These are phyloP conservation scores for Myxozyma melibiosi DNA, from an alignment of 805 yeast species.

Conservation along the genomic window DNA sequence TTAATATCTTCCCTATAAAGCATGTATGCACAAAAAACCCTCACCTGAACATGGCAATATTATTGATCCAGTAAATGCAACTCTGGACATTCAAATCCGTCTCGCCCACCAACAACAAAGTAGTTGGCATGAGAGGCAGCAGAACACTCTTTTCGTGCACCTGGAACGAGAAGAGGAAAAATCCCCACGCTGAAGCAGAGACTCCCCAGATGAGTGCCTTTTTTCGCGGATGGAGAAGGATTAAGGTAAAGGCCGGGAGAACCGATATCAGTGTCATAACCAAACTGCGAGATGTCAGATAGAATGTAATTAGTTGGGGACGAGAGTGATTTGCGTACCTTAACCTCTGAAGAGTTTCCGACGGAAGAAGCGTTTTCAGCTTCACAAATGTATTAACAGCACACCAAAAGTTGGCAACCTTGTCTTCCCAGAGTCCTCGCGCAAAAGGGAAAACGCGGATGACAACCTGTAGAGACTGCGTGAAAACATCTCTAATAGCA, in stretches of 20 bases:
- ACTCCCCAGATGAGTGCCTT: conserved; percentile 71
- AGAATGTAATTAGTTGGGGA: no score
- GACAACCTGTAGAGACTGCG: conserved; percentile 59
- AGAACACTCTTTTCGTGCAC: conserved; percentile 94
- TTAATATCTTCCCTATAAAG: neutral
- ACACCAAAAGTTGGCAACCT: conserved; percentile 98
- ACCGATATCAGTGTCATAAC: conserved; percentile 48
- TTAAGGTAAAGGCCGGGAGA: conserved; percentile 57
- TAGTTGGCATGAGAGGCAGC: conserved; percentile 83
- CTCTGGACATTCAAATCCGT: conserved; percentile 15
- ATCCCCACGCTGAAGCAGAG: conserved; percentile 81
- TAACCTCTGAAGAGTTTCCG: conserved; percentile 60
- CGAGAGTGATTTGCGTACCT: no score
- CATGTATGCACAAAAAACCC: neutral
- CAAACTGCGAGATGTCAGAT: conserved; percentile 40
- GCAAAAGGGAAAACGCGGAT: conserved; percentile 84
- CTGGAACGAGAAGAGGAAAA: conserved; percentile 88
- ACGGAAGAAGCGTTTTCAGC: conserved; percentile 58
- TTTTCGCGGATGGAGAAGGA: conserved; percentile 53
- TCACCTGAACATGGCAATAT: conserved; percentile 68
- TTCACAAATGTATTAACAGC: conserved; percentile 80
- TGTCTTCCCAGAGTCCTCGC: conserved; percentile 94
- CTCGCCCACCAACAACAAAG: conserved; percentile 57
- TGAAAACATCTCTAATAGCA: conserved; percentile 36
- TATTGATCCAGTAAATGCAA: conserved; percentile 77